Percentiles rank a stretch among this genome's conserved stretches.
Conservation (phyloP, 306 rosid genomes). For the Benincasa hispida region DNA sequence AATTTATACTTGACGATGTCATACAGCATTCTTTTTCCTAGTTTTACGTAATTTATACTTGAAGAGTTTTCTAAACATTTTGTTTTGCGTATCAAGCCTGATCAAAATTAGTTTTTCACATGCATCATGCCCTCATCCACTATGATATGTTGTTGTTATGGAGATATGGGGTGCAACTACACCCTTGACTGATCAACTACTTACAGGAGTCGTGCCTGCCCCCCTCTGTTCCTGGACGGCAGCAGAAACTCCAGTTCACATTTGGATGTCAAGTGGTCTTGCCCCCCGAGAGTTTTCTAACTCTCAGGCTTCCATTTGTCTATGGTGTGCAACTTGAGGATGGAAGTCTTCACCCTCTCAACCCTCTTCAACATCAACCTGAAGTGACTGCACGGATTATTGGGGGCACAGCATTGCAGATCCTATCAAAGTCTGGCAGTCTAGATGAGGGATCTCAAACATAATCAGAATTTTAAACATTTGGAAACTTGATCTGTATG, state of each 20-base stretch:
- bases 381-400: conserved; percentile 80
- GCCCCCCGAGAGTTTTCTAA: conserved; percentile 88
- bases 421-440: conserved; percentile 45
- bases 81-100: background rate
- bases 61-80: background rate
- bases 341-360: conserved; percentile 53
- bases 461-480: conserved; percentile 14
- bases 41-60: background rate
- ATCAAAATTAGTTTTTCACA: background rate
- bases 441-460: conserved; percentile 37
- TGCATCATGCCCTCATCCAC: background rate
- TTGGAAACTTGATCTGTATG: conserved; percentile 9
- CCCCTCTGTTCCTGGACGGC: conserved; percentile 43
- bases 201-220: conserved; percentile 71
- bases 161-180: background rate
- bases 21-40: background rate
- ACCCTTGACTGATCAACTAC: background rate
- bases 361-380: conserved; percentile 66
- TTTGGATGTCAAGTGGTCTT: conserved; percentile 59
- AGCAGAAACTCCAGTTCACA: conserved; percentile 63
- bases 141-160: background rate
- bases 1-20: background rate
- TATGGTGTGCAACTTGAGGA: conserved; percentile 71
- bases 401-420: conserved; percentile 62
- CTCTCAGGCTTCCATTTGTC: conserved; percentile 74